These are phyloP conservation scores for Lipomyces japonicus DNA, from an alignment of 805 yeast species.

Conservation along the genomic window DNA sequence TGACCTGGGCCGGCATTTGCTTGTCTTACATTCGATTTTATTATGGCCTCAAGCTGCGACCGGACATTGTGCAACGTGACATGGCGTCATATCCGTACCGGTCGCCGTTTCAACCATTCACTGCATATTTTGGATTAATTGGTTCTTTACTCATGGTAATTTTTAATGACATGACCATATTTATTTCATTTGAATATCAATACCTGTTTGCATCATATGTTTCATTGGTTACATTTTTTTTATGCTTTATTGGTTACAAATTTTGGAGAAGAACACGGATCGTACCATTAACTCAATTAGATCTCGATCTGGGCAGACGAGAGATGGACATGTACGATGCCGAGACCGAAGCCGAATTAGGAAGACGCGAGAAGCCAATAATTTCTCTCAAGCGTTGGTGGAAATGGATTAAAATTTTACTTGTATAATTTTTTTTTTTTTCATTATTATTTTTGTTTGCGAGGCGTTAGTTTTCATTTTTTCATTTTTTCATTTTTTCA, in stretches of 20 bases:
- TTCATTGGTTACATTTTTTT: conserved; percentile 50
- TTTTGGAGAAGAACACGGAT: conserved; percentile 58
- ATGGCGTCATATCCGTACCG: conserved; percentile 64
- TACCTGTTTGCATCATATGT: conserved; percentile 66
- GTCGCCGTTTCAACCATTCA: conserved; percentile 66
- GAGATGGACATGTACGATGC: conserved; percentile 62
- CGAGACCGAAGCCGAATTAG: conserved; percentile 23
- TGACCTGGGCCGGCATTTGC: conserved; percentile 77
- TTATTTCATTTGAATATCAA: conserved; percentile 56
- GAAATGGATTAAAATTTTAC: conserved; percentile 13
- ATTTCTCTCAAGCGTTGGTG: conserved; percentile 6
- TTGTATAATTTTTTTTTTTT: conserved; percentile 1
- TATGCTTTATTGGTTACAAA: conserved; percentile 55
- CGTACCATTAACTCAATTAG: conserved; percentile 67
- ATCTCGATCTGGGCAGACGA: conserved; percentile 77
- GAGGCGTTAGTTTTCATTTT: conserved; percentile 1
- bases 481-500: neutral
- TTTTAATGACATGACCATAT: conserved; percentile 60
- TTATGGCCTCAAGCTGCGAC: conserved; percentile 56
- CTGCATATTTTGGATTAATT: conserved; percentile 58
- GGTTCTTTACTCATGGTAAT: conserved; percentile 52
- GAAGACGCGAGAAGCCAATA: conserved; percentile 18
- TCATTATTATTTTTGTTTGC: neutral
- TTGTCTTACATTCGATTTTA: conserved; percentile 60
- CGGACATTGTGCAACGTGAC: conserved; percentile 61